Conservation (phyloP, 78 protist genomes). For the Dictyostelium firmibasis region DNA sequence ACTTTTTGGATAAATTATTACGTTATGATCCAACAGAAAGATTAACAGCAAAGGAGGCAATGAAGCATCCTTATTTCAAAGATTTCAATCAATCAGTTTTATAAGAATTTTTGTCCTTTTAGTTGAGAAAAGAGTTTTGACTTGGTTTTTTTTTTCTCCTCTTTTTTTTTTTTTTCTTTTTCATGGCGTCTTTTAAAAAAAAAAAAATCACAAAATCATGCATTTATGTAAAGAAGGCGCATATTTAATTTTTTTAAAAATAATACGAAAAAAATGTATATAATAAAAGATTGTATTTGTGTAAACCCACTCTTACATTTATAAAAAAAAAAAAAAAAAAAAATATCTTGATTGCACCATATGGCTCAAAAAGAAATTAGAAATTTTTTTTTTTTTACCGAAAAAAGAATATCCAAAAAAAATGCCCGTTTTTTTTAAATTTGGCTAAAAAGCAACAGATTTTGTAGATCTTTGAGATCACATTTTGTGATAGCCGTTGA, state of each 20-base stretch:
- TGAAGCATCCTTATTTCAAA: constrained; percentile 78
- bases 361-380: no score
- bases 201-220: no score
- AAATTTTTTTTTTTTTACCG: no score
- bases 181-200: background rate
- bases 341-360: no score
- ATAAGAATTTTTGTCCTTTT: no score
- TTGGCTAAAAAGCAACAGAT: background rate
- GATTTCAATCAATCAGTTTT: constrained; percentile 1
- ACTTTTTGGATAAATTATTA: constrained; percentile 94
- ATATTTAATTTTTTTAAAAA: background rate
- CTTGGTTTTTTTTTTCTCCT: background rate
- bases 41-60: constrained; percentile 83
- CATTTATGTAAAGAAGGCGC: background rate
- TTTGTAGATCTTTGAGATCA: background rate
- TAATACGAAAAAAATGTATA: background rate
- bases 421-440: background rate
- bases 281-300: background rate
- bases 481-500: background rate
- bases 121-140: background rate
- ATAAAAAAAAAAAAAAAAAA: no score
- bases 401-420: no score
- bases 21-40: constrained; percentile 93
- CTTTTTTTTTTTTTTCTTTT: background rate
- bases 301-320: background rate